Base-by-base conservation (phyloP, 2,329 filamentous ascomycete genomes). In the Sporothrix humicola region DNA sequence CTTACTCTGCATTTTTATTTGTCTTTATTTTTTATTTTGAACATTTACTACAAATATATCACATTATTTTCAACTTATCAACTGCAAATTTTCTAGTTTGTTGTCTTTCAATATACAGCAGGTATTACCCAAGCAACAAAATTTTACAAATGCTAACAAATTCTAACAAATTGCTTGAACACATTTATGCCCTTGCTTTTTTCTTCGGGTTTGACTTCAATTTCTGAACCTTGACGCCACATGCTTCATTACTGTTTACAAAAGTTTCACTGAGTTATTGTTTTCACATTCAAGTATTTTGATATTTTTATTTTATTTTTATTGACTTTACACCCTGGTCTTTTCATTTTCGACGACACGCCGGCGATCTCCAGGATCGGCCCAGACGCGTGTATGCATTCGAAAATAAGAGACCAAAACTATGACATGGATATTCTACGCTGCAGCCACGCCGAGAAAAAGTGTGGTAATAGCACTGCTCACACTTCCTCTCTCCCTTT, bases 331-430 rank as follows among this genome's bases (percentile, higher is more conserved):
- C 15, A 8, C 12, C 6, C 23, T 10, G 48, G 26, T 31, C n/a
- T 1, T 26, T 46, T 26, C 12, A 6, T 31, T 50, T 50, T 48
- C 56, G 42, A 50, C 42, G 8, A 37, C n/a, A 52, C 9, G 6
- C 9, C 63, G 48, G 63, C 48, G 31, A 72, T 75, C 74, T n/a
- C 74, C 74, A 73, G 74, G 74, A 75, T 70, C 31, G 10, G 42
- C 69, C 72, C 54, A 17, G 23, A n/a, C 13, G 13, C 26, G 61
- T 23, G n/a, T 20, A 20, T 20, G 46, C 44, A 37, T 37, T 23
- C 44, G 23, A 46, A 23, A n/a, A 17, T 31, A 50, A 46, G 6
- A 66, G 13, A 50, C 7, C 23, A 26, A 61, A 12, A 61, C 52
- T 12, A 56, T 26, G 52, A 20, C 17, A 66, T 26, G n/a, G 63